These are phyloP conservation scores for Lactifluus echinatus DNA, from an alignment of 768 basidiomycete species.

Conservation along the genomic window DNA sequence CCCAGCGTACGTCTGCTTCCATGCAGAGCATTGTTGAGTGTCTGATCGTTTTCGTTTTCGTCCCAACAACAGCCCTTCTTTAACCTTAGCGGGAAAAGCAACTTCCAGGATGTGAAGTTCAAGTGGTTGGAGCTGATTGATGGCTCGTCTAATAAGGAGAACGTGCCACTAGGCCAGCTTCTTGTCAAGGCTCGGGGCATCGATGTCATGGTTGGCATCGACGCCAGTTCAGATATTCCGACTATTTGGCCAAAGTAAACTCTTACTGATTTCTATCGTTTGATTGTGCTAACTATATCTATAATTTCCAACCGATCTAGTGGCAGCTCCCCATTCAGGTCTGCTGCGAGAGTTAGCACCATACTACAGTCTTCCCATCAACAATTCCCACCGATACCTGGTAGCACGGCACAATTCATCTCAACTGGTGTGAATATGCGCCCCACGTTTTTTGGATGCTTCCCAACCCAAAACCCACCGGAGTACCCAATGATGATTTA, in stretches of 20 bases:
- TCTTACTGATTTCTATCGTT: not conserved
- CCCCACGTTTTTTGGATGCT: constrained; percentile 77
- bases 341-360: constrained; percentile 36
- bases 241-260: constrained; percentile 60
- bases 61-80: constrained; percentile 33
- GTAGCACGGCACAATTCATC: constrained; percentile 42
- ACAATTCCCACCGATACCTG: constrained; percentile 56
- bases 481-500: constrained; percentile 66
- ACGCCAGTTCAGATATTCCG: constrained; percentile 49
- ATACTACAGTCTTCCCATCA: constrained; percentile 45
- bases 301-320: constrained; percentile 24
- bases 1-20: constrained; percentile 37
- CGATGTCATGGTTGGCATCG: constrained; percentile 72
- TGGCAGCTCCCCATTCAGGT: constrained; percentile 44
- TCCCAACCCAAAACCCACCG: constrained; percentile 39
- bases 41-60: not conserved
- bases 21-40: not conserved
- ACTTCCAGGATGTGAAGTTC: constrained; percentile 46
- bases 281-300: not conserved
- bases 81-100: constrained; percentile 35
- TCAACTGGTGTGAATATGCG: constrained; percentile 53
- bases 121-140: constrained; percentile 58
- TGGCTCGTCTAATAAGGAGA: constrained; percentile 61
- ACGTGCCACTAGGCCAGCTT: constrained; percentile 62
- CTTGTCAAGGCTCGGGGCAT: constrained; percentile 59